phyloP scores from a whole-genome alignment of 306 rosid species.

The Senna siamea region DNA sequence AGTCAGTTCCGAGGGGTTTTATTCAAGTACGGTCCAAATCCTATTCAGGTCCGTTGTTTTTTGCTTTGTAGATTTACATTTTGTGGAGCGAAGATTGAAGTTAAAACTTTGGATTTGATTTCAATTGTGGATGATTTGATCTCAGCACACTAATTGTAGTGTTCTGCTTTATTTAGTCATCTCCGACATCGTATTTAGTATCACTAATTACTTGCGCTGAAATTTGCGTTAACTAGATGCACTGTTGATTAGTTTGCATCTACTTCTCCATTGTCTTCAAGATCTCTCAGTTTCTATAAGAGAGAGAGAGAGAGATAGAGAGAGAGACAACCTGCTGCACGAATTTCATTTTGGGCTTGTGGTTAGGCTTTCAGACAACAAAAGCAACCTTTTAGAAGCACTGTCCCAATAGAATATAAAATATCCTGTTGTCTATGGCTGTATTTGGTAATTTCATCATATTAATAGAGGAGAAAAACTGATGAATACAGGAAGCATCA shows the following conservation, averaged over 20 bases:
- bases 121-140: constrained; percentile 5
- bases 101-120: constrained; percentile 29
- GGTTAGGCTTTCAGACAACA: neutral
- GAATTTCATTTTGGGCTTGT: neutral
- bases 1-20: constrained; percentile 81
- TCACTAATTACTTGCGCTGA: neutral
- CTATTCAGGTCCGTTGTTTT: constrained; percentile 74
- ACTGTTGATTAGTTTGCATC: constrained; percentile 13
- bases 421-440: neutral
- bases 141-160: neutral
- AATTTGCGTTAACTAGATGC: neutral
- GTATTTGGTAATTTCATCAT: neutral
- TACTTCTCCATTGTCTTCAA: constrained; percentile 32
- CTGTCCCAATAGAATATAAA: neutral
- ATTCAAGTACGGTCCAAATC: constrained; percentile 92
- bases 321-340: neutral
- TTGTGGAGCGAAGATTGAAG: neutral
- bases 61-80: neutral
- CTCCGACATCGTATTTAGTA: neutral
- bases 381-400: neutral
- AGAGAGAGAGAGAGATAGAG: no score
- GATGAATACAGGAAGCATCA: neutral
- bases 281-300: constrained; percentile 24
- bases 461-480: neutral
- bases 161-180: neutral